Conservation (phyloP, 2,329 filamentous ascomycete species). For the Xylaria multiplex region DNA sequence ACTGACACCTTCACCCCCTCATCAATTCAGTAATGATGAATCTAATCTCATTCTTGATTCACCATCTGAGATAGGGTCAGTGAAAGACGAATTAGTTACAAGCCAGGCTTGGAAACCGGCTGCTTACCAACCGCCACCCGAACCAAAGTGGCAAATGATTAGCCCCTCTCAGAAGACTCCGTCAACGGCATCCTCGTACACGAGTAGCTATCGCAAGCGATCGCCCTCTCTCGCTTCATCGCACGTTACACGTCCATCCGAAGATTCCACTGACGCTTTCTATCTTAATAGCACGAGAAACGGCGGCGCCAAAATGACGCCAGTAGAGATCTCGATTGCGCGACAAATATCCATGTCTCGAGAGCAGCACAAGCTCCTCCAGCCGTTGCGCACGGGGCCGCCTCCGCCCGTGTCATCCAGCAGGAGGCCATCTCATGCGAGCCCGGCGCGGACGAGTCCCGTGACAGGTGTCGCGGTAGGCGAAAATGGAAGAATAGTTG, state of each 20-base stretch:
- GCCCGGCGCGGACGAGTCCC: slow-evolving; percentile 30
- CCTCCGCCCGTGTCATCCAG: slow-evolving; percentile 26
- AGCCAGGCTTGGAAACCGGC: slow-evolving; percentile 48
- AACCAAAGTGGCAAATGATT: slow-evolving; percentile 61
- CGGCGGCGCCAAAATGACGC: slow-evolving; percentile 53
- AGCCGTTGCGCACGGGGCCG: slow-evolving; percentile 58
- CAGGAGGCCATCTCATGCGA: slow-evolving; percentile 19
- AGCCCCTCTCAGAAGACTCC: slow-evolving; percentile 52
- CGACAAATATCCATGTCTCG: slow-evolving; percentile 73
- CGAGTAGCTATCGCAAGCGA: slow-evolving; percentile 47
- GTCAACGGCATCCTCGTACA: slow-evolving; percentile 44
- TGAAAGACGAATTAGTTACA: slow-evolving; percentile 43
- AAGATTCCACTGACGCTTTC: slow-evolving; percentile 53
- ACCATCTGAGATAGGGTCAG: slow-evolving; percentile 48
- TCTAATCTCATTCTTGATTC: slow-evolving; percentile 56
- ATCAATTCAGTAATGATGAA: slow-evolving; percentile 50
- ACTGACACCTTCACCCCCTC: slow-evolving; percentile 25
- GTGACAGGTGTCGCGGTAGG: slow-evolving; percentile 43
- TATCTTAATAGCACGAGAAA: slow-evolving; percentile 47
- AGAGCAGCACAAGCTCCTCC: slow-evolving; percentile 68
- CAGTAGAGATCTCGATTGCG: slow-evolving; percentile 74
- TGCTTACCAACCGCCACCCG: slow-evolving; percentile 47
- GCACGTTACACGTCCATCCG: slow-evolving; percentile 49
- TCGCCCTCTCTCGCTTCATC: slow-evolving; percentile 48
- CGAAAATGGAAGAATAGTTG: slow-evolving; percentile 51